These are phyloP conservation scores for Podila epigama DNA, from an alignment of 192 early-diverging fungal genomes.

Conservation along the genomic window DNA sequence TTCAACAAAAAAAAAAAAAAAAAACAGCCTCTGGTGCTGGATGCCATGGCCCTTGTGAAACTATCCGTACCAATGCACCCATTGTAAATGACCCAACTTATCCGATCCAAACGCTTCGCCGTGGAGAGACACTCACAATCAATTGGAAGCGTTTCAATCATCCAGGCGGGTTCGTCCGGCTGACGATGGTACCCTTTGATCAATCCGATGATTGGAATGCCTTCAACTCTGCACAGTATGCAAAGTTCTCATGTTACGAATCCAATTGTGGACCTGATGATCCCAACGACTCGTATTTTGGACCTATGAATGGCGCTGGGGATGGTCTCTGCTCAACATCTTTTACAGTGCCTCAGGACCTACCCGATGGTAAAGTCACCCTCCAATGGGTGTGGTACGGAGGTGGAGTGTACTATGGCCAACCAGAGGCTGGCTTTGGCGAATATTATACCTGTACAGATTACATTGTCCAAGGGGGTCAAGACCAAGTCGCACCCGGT, in stretches of 20 bases:
- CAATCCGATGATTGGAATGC: constrained; percentile 64
- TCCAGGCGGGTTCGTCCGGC: constrained; percentile 68
- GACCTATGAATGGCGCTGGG: constrained; percentile 61
- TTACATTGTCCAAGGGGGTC: constrained; percentile 59
- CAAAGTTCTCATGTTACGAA: constrained; percentile 67
- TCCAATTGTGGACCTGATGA: constrained; percentile 61
- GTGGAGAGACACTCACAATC: constrained; percentile 60
- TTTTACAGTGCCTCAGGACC: constrained; percentile 58
- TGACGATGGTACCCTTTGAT: constrained; percentile 65
- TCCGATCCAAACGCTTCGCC: constrained; percentile 58
- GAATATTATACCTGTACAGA: constrained; percentile 68
- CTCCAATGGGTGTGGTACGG: constrained; percentile 73
- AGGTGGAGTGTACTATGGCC: constrained; percentile 65
- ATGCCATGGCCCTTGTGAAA: constrained; percentile 68
- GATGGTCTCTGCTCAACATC: constrained; percentile 57
- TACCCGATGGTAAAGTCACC: constrained; percentile 61
- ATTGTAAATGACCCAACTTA: constrained; percentile 60
- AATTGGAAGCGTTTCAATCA: constrained; percentile 67
- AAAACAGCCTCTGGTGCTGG: constrained; percentile 63
- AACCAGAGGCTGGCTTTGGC: constrained; percentile 62
- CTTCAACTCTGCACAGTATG: constrained; percentile 57
- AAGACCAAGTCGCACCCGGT: constrained; percentile 12
- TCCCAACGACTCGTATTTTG: constrained; percentile 47
- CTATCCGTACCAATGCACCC: constrained; percentile 52
- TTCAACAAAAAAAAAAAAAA: too few species aligned